Conservation (phyloP, 495 filamentous ascomycete species). For the Sporormia fimetaria region DNA sequence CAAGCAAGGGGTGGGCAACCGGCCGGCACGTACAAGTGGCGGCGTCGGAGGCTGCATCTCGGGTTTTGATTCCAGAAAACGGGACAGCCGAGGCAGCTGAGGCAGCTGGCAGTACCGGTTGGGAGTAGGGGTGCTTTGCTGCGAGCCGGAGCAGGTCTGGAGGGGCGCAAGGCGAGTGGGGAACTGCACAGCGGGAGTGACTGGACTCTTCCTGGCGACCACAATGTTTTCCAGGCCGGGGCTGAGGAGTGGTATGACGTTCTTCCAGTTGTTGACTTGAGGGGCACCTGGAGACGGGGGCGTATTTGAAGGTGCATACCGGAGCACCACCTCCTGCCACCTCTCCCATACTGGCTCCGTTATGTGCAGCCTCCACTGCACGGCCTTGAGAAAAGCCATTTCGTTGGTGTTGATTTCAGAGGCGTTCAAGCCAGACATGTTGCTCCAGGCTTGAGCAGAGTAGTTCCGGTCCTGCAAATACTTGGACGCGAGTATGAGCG, state of each 20-base stretch:
- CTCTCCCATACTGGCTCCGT: slow-evolving; percentile 75
- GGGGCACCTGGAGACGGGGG: slow-evolving; percentile 46
- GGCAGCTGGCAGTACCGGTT: slow-evolving; percentile 24
- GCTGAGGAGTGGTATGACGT: slow-evolving; percentile 63
- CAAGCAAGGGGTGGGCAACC: slow-evolving; percentile 67
- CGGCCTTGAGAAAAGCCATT: slow-evolving; percentile 77
- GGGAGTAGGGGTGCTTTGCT: slow-evolving; percentile 33
- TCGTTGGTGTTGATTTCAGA: slow-evolving; percentile 94
- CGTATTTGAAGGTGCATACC: slow-evolving; percentile 59
- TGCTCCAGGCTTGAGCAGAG: slow-evolving; percentile 94
- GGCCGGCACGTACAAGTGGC: slow-evolving; percentile 46
- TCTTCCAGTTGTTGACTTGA: slow-evolving; percentile 50
- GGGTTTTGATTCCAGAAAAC: slow-evolving; percentile 31
- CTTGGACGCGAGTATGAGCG: slow-evolving; percentile 87
- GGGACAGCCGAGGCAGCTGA: no score
- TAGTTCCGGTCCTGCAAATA: slow-evolving; percentile 97
- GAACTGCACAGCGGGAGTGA: slow-evolving; percentile 8
- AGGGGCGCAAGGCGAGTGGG: slow-evolving; percentile 12
- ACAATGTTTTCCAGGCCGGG: slow-evolving; percentile 62
- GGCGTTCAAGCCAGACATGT: slow-evolving; percentile 86
- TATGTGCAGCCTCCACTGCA: slow-evolving; percentile 92
- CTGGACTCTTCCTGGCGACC: slow-evolving; percentile 14
- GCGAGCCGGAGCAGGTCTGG: slow-evolving; percentile 18
- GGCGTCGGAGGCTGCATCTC: slow-evolving; percentile 31
- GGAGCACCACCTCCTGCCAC: slow-evolving; percentile 85